Evolutionary conservation across 495 filamentous ascomycete species (phyloP).

Genomic region (Xylaria venustula): DNA sequence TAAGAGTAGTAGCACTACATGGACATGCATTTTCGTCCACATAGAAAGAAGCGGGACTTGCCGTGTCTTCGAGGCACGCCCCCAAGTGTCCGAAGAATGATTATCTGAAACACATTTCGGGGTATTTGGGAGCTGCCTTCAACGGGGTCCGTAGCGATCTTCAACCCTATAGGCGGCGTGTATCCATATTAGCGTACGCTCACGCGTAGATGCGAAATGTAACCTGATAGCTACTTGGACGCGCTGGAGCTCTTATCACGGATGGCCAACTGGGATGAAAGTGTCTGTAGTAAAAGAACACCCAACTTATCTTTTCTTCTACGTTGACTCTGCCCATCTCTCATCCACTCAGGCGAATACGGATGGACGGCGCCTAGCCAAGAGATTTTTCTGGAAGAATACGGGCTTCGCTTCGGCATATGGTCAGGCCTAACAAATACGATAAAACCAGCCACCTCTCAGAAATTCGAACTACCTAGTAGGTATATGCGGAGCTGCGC

Average conservation of each 20-base stretch:
- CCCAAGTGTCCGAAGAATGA: neutral
- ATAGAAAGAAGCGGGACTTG: neutral
- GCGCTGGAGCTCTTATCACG: too few relatives aligned
- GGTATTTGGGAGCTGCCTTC: neutral
- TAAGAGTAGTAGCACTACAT: neutral
- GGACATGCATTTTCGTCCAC: neutral
- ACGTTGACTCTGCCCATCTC: neutral
- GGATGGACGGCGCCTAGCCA: constrained; percentile 7
- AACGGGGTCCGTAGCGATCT: neutral
- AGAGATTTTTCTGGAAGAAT: neutral
- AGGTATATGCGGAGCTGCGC: neutral
- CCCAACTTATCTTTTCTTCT: neutral
- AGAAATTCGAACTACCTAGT: neutral
- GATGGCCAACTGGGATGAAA: neutral
- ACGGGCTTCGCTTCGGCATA: constrained; percentile 1
- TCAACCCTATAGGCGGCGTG: neutral
- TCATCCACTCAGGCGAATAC: constrained; percentile 3
- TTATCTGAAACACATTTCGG: neutral
- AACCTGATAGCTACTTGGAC: neutral
- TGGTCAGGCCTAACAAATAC: neutral
- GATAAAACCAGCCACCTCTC: constrained; percentile 4
- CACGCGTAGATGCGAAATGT: too few relatives aligned
- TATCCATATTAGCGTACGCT: neutral
- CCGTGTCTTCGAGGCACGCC: neutral
- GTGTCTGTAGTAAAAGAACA: neutral